These are phyloP conservation scores for Zangia roseola DNA, from an alignment of 768 basidiomycete genomes.

Conservation along the genomic window DNA sequence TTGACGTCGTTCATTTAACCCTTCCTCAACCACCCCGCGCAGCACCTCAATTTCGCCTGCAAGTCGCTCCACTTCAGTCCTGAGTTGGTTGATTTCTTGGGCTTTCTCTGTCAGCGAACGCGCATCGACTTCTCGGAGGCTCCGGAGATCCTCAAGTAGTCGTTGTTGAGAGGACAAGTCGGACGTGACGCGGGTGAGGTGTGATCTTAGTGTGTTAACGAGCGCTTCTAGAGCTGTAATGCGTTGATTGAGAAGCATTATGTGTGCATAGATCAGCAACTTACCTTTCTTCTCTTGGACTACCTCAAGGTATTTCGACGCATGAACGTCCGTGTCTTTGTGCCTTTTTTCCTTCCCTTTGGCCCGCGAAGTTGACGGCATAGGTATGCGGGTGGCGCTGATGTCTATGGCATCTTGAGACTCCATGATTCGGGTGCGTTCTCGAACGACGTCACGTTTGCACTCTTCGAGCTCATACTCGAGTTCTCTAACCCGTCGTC, in stretches of 20 bases:
- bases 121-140: constrained; percentile 61
- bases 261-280: constrained; percentile 5
- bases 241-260: constrained; percentile 8
- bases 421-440: constrained; percentile 63
- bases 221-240: constrained; percentile 75
- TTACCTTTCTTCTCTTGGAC: constrained; percentile 89
- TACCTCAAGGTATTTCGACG: constrained; percentile 65
- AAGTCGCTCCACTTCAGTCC: constrained; percentile 76
- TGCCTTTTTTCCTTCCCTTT: constrained; percentile 29
- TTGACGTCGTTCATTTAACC: constrained; percentile 68
- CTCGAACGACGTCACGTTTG: constrained; percentile 71
- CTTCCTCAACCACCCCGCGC: constrained; percentile 84
- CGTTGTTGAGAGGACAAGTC: constrained; percentile 78
- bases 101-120: constrained; percentile 56
- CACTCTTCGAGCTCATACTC: constrained; percentile 85
- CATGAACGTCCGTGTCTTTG: constrained; percentile 38
- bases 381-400: constrained; percentile 12
- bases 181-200: constrained; percentile 73
- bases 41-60: constrained; percentile 85
- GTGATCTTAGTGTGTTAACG: constrained; percentile 67
- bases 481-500: constrained; percentile 80
- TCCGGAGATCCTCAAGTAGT: constrained; percentile 63
- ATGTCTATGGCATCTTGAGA: constrained; percentile 42
- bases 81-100: constrained; percentile 64
- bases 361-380: constrained; percentile 21